Percentiles rank a stretch among this genome's conserved stretches.
Conservation (phyloP, 306 rosid species). For the Prunus armeniaca region DNA sequence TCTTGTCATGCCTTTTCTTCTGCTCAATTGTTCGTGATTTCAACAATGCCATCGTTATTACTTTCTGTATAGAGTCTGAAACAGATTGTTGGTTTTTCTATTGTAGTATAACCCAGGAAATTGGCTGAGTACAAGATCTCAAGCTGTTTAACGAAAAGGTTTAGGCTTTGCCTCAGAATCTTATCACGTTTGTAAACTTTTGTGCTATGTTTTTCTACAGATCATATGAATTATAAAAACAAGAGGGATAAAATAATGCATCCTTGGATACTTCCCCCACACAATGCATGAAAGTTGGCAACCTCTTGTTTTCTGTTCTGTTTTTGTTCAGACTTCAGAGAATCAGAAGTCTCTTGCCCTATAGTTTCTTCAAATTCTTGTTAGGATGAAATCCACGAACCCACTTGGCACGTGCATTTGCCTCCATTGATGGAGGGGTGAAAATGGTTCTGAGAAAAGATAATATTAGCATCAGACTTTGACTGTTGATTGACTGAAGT, state of each 20-base stretch:
- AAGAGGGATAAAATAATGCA: neutral
- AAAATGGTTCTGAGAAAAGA: neutral
- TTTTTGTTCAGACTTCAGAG: too few relatives aligned
- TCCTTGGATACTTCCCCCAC: neutral
- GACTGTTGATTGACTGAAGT: neutral
- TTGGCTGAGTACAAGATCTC: too few relatives aligned
- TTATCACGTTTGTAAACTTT: neutral
- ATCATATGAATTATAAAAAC: neutral
- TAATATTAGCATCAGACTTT: neutral
- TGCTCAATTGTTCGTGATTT: neutral
- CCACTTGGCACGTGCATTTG: neutral
- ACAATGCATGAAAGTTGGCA: neutral
- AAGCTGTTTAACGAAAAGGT: too few relatives aligned
- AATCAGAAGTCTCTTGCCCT: too few relatives aligned
- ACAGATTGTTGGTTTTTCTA: neutral
- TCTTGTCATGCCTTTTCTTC: constrained; percentile 12
- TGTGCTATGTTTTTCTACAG: neutral
- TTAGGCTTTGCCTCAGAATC: too few relatives aligned
- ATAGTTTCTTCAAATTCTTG: neutral
- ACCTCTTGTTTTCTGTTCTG: neutral
- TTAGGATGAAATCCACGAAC: neutral
- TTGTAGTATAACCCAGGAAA: too few relatives aligned
- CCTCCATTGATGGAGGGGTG: neutral
- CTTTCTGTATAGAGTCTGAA: neutral
- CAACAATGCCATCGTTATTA: neutral